phyloP scores from a whole-genome alignment of 2,329 filamentous ascomycete species.

The Xylaria hypoxylon region DNA sequence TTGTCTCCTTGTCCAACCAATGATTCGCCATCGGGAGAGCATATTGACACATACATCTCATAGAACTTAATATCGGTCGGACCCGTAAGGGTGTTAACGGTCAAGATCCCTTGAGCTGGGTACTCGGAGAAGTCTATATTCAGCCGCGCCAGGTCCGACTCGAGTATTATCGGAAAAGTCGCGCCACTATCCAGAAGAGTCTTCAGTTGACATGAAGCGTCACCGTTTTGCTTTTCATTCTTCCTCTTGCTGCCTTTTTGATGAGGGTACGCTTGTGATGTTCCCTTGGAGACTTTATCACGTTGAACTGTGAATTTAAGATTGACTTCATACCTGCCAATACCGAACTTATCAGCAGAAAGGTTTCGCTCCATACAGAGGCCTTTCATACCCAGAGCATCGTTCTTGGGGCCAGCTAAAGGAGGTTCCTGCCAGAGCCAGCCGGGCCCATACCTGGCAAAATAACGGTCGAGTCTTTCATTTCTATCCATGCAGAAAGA shows the following conservation, averaged over 20 bases:
- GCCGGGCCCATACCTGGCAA: constrained; percentile 52
- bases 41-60: constrained; percentile 53
- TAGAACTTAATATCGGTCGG: constrained; percentile 45
- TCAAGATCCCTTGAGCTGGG: constrained; percentile 52
- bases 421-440: constrained; percentile 62
- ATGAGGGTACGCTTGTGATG: neutral
- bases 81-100: constrained; percentile 42
- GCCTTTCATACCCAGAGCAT: constrained; percentile 50
- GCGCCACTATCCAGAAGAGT: constrained; percentile 59
- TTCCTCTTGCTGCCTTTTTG: neutral
- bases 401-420: constrained; percentile 45
- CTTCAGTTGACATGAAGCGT: constrained; percentile 45
- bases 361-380: constrained; percentile 43
- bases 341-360: constrained; percentile 35
- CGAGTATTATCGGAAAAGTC: constrained; percentile 55
- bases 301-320: constrained; percentile 27
- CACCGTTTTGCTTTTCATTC: constrained; percentile 39
- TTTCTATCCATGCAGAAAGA: constrained; percentile 55
- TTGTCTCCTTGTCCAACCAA: constrained; percentile 47
- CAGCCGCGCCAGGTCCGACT: constrained; percentile 52
- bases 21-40: constrained; percentile 41
- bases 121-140: constrained; percentile 52
- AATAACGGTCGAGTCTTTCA: constrained; percentile 56
- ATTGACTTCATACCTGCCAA: constrained; percentile 44
- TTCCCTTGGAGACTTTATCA: constrained; percentile 18